A percentile compares a stretch with the other conserved stretches of the same genome.
Conservation (phyloP, 768 basidiomycete genomes). For the Lactarius psammicola region DNA sequence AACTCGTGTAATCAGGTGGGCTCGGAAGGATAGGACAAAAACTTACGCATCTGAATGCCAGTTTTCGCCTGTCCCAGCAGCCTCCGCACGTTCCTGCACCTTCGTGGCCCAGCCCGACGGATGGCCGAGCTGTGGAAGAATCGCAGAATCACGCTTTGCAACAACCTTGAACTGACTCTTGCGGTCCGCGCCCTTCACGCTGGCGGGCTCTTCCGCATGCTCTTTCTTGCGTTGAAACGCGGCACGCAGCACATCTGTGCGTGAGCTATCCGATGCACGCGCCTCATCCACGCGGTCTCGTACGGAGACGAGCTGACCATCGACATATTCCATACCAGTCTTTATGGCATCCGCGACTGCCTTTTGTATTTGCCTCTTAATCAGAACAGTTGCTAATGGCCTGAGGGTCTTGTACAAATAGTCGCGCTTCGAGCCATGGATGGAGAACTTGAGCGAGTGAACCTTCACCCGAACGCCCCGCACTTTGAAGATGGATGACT, state of each 20-base stretch:
- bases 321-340: constrained; percentile 82
- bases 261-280: constrained; percentile 38
- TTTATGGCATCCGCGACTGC: constrained; percentile 65
- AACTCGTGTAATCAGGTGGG: background rate
- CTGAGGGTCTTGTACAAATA: constrained; percentile 81
- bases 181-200: constrained; percentile 41
- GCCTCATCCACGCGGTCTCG: constrained; percentile 65
- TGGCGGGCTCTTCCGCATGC: constrained; percentile 39
- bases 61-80: constrained; percentile 43
- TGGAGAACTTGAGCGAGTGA: constrained; percentile 82
- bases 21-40: background rate
- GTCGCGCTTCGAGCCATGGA: constrained; percentile 91
- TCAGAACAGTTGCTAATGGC: constrained; percentile 73
- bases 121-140: constrained; percentile 62
- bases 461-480: constrained; percentile 75
- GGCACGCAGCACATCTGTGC: constrained; percentile 57
- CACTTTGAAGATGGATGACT: constrained; percentile 69
- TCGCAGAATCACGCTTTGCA: constrained; percentile 60
- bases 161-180: constrained; percentile 80
- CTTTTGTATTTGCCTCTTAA: constrained; percentile 73
- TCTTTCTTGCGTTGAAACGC: constrained; percentile 64
- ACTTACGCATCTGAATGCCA: constrained; percentile 57
- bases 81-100: constrained; percentile 44
- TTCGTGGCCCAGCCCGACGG: constrained; percentile 74
- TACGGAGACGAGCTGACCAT: constrained; percentile 87